These are phyloP conservation scores for Saccharum hybrid DNA, from an alignment of 202 grass and related monocot genomes.

Conservation along the genomic window DNA sequence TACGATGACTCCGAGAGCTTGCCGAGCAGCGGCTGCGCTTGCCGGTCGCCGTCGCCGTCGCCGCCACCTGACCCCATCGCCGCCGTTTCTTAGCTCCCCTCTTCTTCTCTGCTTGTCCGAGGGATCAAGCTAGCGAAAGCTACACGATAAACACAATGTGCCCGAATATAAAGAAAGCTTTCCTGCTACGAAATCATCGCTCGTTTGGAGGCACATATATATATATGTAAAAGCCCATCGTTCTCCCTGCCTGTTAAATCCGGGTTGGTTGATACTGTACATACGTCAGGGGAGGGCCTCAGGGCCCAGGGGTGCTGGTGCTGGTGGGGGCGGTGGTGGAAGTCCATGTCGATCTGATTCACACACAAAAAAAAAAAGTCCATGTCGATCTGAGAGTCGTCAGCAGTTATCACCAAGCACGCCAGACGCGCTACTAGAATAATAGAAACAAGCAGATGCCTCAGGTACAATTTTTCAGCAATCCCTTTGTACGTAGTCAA, in stretches of 20 bases:
- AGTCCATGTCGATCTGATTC: not conserved
- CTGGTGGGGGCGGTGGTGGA: not conserved
- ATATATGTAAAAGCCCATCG: not conserved
- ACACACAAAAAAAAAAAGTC: not conserved
- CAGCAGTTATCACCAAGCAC: not conserved
- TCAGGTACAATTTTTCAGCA: too few relatives aligned
- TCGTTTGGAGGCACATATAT: not conserved
- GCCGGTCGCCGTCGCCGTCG: too few relatives aligned
- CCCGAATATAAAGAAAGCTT: slow-evolving; percentile 35
- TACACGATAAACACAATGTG: not conserved
- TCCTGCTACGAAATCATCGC: not conserved
- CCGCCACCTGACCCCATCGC: slow-evolving; percentile 37
- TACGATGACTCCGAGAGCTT: slow-evolving; percentile 36
- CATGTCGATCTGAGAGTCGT: not conserved
- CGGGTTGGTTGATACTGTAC: slow-evolving; percentile 9
- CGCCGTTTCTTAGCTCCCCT: not conserved
- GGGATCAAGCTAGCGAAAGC: not conserved
- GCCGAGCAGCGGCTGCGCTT: slow-evolving; percentile 35
- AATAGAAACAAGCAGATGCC: too few relatives aligned
- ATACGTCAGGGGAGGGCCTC: not conserved
- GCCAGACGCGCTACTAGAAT: too few relatives aligned
- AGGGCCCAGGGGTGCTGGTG: too few relatives aligned
- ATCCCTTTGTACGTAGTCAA: too few relatives aligned
- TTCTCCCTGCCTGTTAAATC: not conserved
- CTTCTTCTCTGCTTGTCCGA: not conserved